Evolutionary conservation across 345 rosid species (phyloP).

Genomic region (Dovyalis caffra): DNA sequence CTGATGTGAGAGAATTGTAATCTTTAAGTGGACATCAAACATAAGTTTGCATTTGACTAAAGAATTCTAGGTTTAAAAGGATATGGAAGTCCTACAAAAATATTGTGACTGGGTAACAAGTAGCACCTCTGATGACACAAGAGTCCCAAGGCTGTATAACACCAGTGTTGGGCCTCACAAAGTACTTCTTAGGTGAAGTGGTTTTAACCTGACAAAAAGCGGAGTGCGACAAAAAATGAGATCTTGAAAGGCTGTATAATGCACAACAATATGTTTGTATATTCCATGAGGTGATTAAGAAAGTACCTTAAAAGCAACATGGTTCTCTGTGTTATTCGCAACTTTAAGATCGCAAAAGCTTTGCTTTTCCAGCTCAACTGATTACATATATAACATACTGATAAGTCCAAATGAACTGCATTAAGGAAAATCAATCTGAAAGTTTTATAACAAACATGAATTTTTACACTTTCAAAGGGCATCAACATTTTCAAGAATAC

Average conservation of each 20-base stretch:
- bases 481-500: not conserved
- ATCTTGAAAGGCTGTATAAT: not conserved
- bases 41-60: not conserved
- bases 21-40: not conserved
- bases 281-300: not conserved
- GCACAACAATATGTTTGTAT: not conserved
- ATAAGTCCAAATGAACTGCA: constrained; percentile 17
- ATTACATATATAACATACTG: constrained; percentile 12
- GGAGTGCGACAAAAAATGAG: not conserved
- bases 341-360: constrained; percentile 70
- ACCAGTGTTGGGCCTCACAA: constrained; percentile 90
- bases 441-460: not conserved
- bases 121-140: constrained; percentile 63
- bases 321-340: constrained; percentile 69
- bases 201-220: constrained; percentile 71
- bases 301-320: constrained; percentile 76
- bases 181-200: constrained; percentile 96
- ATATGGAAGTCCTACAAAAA: not conserved
- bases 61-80: not conserved
- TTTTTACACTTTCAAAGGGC: not conserved
- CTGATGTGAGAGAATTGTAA: not conserved
- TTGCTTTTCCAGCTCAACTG: constrained; percentile 76
- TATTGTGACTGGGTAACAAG: constrained; percentile 3
- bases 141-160: constrained; percentile 83
- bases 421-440: not conserved